phyloP scores from a whole-genome alignment of 306 rosid genomes.

The Senna siamea region DNA sequence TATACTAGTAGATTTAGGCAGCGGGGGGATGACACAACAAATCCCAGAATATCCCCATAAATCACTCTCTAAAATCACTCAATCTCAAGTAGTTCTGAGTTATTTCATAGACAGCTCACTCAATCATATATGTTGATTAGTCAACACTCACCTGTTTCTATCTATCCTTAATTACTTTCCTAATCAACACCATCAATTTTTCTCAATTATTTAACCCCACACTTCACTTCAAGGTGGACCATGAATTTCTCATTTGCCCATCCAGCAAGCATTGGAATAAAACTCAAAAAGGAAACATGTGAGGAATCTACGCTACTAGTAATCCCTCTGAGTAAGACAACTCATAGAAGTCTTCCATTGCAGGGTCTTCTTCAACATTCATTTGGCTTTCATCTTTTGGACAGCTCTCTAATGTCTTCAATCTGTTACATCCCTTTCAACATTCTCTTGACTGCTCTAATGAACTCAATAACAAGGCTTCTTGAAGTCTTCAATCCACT shows the following conservation, averaged over 20 bases:
- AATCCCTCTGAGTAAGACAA: background rate
- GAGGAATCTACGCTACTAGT: background rate
- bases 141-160: background rate
- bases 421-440: background rate
- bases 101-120: background rate
- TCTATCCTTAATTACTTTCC: background rate
- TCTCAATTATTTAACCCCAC: background rate
- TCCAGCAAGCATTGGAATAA: background rate
- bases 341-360: background rate
- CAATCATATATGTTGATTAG: background rate
- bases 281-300: background rate
- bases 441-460: background rate
- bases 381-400: background rate
- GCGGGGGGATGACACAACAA: background rate
- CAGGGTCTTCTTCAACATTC: background rate
- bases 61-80: background rate
- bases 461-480: background rate
- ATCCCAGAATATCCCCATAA: conserved; percentile 7
- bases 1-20: background rate
- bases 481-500: background rate
- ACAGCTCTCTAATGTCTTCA: background rate
- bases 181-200: background rate
- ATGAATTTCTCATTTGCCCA: background rate
- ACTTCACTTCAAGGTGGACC: background rate
- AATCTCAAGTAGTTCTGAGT: background rate